phyloP scores from a whole-genome alignment of 2,329 filamentous ascomycete genomes.

The Ophiostoma himal-ulmi region DNA sequence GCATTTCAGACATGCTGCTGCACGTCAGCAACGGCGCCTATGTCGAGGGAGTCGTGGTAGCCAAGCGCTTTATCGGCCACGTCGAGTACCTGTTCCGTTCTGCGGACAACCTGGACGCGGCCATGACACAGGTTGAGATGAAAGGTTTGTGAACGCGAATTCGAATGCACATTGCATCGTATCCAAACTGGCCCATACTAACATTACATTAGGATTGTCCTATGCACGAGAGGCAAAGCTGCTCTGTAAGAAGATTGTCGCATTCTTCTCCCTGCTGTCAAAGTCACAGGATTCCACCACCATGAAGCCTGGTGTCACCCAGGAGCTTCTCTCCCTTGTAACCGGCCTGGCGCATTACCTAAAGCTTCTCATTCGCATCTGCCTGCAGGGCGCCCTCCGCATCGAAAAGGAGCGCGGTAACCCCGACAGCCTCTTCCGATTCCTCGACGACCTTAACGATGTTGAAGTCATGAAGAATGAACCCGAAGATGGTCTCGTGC shows the following conservation, averaged over 20 bases:
- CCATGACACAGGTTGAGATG: slow-evolving; percentile 61
- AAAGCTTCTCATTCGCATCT: slow-evolving; percentile 94
- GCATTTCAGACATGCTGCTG: slow-evolving; percentile 97
- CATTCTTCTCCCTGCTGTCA: slow-evolving; percentile 90
- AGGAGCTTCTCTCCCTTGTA: slow-evolving; percentile 94
- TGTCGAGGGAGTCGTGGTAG: slow-evolving; percentile 87
- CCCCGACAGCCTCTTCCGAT: slow-evolving; percentile 69
- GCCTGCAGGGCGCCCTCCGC: slow-evolving; percentile 85
- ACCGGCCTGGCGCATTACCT: slow-evolving; percentile 95
- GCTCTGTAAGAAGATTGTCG: slow-evolving; percentile 98
- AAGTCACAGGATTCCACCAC: slow-evolving; percentile 91
- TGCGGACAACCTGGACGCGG: slow-evolving; percentile 74
- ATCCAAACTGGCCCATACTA: slow-evolving; percentile 40
- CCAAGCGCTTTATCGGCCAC: slow-evolving; percentile 93
- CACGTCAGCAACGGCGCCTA: slow-evolving; percentile 98
- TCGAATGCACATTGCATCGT: slow-evolving; percentile 41
- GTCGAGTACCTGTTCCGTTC: slow-evolving; percentile 88
- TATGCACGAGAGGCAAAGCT: slow-evolving; percentile 96
- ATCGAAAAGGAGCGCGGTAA: slow-evolving; percentile 77
- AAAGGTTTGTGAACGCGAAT: slow-evolving; percentile 45
- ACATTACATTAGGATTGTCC: slow-evolving; percentile 50
- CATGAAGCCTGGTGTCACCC: slow-evolving; percentile 88
- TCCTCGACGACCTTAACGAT: slow-evolving; percentile 76
- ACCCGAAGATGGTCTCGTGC: slow-evolving; percentile 47
- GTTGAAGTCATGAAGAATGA: slow-evolving; percentile 72